phyloP scores from a whole-genome alignment of 257 asterid genomes.

The Henckelia pumila region DNA sequence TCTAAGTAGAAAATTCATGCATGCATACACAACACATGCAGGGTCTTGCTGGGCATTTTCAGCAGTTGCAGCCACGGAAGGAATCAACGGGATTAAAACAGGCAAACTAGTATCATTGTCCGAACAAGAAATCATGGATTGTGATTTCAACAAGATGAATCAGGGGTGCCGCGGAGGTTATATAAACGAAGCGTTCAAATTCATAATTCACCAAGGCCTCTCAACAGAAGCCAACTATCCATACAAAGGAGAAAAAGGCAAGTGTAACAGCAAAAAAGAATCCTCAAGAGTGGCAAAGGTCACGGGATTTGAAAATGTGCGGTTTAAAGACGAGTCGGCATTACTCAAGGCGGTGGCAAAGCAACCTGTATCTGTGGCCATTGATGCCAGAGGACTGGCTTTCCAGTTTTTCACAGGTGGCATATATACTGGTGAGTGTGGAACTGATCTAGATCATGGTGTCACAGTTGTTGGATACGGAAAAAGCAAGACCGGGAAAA shows the following conservation, averaged over 20 bases:
- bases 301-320: constrained; percentile 22
- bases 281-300: constrained; percentile 8
- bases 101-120: constrained; percentile 24
- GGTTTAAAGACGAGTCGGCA: constrained; percentile 5
- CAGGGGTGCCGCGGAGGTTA: constrained; percentile 24
- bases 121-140: constrained; percentile 26
- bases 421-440: constrained; percentile 24
- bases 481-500: constrained; percentile 20
- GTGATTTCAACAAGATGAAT: constrained; percentile 12
- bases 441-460: constrained; percentile 25
- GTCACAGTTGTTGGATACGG: constrained; percentile 29
- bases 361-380: constrained; percentile 20
- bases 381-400: constrained; percentile 7
- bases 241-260: constrained; percentile 18
- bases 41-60: constrained; percentile 31
- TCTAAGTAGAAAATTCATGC: background rate
- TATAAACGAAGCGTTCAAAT: constrained; percentile 20
- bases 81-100: constrained; percentile 16
- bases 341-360: constrained; percentile 23
- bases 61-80: constrained; percentile 27
- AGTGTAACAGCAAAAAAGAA: constrained; percentile 15
- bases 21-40: background rate
- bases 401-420: constrained; percentile 25
- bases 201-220: constrained; percentile 18
- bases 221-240: constrained; percentile 21